Evolutionary conservation across 208 protist species (phyloP).

Genomic region (Leptomonas seymouri): DNA sequence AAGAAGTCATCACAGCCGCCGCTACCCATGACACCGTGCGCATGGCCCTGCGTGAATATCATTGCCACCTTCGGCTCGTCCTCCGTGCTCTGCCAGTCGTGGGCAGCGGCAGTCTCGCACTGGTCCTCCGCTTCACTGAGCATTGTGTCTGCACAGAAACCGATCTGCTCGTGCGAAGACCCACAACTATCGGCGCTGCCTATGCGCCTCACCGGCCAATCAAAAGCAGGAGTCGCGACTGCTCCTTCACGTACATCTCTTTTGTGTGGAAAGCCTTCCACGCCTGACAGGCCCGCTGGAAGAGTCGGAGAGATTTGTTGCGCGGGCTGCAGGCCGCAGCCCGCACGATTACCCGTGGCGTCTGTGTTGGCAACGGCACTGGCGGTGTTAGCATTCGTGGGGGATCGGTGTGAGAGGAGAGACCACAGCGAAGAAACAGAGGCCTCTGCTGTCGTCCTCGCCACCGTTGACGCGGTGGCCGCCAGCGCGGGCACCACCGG

Average conservation of each 20-base stretch:
- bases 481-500: background rate
- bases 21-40: background rate
- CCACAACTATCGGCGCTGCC: background rate
- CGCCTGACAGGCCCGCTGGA: too few species aligned
- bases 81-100: background rate
- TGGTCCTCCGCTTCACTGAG: background rate
- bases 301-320: background rate
- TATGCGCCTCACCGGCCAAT: background rate
- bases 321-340: background rate
- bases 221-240: too few species aligned
- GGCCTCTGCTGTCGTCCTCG: background rate
- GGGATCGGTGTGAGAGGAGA: background rate
- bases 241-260: too few species aligned
- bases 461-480: too few species aligned
- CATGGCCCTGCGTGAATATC: background rate
- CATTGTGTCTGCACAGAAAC: too few species aligned
- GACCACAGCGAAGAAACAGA: background rate
- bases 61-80: background rate
- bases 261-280: too few species aligned
- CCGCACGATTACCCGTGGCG: constrained; percentile 4
- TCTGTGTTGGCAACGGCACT: background rate
- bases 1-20: background rate
- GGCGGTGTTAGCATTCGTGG: background rate
- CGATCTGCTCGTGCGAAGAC: background rate
- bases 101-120: background rate